Percentiles rank a stretch among this genome's conserved stretches.
phyloP scores from a whole-genome alignment of 192 early-diverging fungal species.

The Gonapodya sp. region DNA sequence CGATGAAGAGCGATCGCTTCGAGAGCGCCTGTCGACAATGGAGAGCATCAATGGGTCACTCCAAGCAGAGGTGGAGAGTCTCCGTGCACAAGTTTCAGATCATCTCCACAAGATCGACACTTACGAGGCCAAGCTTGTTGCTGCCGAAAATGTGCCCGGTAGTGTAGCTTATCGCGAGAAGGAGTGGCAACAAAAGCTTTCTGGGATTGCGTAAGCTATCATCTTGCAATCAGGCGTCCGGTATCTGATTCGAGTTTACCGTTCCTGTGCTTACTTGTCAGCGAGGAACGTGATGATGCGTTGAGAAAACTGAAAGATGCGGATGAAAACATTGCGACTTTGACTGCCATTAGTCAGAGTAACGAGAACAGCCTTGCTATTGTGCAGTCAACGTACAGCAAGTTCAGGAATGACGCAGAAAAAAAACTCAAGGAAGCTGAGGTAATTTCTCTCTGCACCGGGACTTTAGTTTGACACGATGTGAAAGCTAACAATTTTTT shows the following conservation, averaged over 20 bases:
- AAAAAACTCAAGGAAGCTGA: not conserved
- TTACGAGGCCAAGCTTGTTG: not conserved
- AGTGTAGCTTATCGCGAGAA: not conserved
- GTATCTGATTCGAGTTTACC: too few relatives aligned
- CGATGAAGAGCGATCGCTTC: not conserved
- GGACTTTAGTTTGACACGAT: not conserved
- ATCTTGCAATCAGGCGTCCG: too few relatives aligned
- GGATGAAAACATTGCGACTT: not conserved
- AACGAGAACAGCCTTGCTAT: not conserved
- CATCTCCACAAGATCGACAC: not conserved
- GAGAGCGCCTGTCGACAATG: not conserved
- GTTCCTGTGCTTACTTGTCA: not conserved
- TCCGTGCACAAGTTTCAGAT: not conserved
- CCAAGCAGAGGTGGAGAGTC: not conserved
- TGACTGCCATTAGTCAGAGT: not conserved
- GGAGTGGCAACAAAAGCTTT: not conserved
- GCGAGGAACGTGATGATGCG: not conserved
- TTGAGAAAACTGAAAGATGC: not conserved
- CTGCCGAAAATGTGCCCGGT: not conserved
- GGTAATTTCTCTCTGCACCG: not conserved
- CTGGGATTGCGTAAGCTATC: not conserved
- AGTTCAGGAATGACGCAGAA: not conserved
- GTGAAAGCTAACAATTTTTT: not conserved
- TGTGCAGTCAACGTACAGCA: not conserved
- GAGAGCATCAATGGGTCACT: not conserved